A percentile compares a stretch with the other conserved stretches of the same genome.
These are phyloP conservation scores for Debaryomyces udenii DNA, from an alignment of 1,139 yeast genomes.

Conservation along the genomic window DNA sequence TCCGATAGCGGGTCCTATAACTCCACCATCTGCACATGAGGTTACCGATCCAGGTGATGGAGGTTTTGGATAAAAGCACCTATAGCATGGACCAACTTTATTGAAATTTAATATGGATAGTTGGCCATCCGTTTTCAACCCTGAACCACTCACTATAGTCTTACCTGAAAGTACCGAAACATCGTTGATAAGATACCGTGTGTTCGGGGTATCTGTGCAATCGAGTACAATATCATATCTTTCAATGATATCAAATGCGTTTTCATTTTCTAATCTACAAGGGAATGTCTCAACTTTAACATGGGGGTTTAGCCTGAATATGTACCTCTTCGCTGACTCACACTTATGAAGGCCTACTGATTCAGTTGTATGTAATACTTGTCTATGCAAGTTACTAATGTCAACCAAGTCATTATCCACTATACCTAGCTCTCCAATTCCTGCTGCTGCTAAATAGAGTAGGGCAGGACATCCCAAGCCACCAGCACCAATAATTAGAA, in stretches of 20 bases:
- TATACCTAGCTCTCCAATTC: conserved; percentile 83
- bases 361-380: conserved; percentile 72
- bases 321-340: conserved; percentile 67
- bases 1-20: conserved; percentile 94
- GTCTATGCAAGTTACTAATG: conserved; percentile 84
- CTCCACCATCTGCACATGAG: conserved; percentile 94
- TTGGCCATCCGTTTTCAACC: conserved; percentile 91
- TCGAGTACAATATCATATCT: conserved; percentile 79
- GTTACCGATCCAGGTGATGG: conserved; percentile 85
- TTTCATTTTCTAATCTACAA: conserved; percentile 51
- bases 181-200: conserved; percentile 87
- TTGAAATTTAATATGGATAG: conserved; percentile 70
- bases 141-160: conserved; percentile 89
- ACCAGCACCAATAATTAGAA: conserved; percentile 92
- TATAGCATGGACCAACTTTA: conserved; percentile 84
- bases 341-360: conserved; percentile 73
- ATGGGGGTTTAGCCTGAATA: conserved; percentile 65
- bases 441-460: conserved; percentile 83
- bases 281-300: conserved; percentile 59
- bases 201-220: conserved; percentile 92
- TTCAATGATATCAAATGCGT: conserved; percentile 66
- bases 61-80: conserved; percentile 90
- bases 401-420: conserved; percentile 89
- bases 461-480: conserved; percentile 95
- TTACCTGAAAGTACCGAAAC: conserved; percentile 69